phyloP scores from a whole-genome alignment of 371 early-diverging fungal genomes.

The Mortierella sp. region DNA sequence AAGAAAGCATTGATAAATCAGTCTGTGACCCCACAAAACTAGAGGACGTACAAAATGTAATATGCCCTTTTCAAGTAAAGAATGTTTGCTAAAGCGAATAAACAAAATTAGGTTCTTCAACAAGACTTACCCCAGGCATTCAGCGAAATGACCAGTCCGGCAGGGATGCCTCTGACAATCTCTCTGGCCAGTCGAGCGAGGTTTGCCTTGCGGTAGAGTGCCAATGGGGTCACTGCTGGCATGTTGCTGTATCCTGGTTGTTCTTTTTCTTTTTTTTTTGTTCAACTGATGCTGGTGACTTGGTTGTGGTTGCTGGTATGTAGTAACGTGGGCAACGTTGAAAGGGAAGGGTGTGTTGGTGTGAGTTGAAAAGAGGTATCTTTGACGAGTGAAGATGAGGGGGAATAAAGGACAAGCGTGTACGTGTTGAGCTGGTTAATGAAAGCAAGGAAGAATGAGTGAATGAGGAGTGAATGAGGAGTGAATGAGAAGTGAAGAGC shows the following conservation, averaged over 20 bases:
- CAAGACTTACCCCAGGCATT: conserved; percentile 53
- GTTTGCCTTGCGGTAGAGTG: conserved; percentile 28
- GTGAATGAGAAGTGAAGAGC: neutral
- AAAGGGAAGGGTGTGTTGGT: neutral
- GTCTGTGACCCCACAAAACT: neutral
- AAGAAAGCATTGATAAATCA: neutral
- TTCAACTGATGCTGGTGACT: neutral
- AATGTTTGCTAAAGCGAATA: neutral
- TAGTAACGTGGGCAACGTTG: neutral
- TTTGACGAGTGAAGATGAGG: neutral
- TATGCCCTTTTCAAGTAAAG: neutral
- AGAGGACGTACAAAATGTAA: neutral
- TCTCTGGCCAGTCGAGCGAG: conserved; percentile 17
- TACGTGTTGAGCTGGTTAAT: neutral
- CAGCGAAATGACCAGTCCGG: conserved; percentile 51
- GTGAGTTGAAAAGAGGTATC: neutral
- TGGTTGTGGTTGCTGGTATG: neutral
- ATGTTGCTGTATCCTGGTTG: neutral
- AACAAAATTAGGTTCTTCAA: neutral
- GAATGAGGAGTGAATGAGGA: neutral
- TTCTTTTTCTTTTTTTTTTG: neutral
- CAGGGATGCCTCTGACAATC: conserved; percentile 49
- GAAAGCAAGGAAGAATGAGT: conserved; percentile 8
- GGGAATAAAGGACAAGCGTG: neutral
- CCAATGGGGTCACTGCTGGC: conserved; percentile 8